Base-by-base conservation (phyloP, 2,329 filamentous ascomycete species). In the Penicillium olsonii region DNA sequence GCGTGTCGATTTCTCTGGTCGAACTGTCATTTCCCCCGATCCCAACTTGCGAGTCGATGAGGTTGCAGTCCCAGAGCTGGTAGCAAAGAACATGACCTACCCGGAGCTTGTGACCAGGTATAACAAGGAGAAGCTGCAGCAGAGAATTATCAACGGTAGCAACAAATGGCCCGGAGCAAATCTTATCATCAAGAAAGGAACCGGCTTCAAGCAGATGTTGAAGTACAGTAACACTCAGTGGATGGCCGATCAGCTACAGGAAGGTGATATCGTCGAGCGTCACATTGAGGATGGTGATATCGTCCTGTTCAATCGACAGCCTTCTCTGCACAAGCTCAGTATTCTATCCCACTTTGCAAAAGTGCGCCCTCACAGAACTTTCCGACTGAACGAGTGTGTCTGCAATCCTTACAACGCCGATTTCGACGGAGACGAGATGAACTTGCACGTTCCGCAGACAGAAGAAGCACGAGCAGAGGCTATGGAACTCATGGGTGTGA, bases 371-470 rank as follows among this genome's bases (percentile, higher is more conserved):
- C 95, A 94, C 86, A 85, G 92, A 70, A 99, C 94, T 0, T 97
- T 99, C 68, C 87, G 94, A 46, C 80, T 99, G 15, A 99, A 99
- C 68, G 94, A 99, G 69, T 99, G 94, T 82, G 94, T 96, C 1
- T 99, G 94, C 73, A 92, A 88, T 54, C 94, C 94, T 3, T 99
- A 99, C 78, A 99, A 99, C 62, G 94, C 94, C 48, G 94, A 99
- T 82, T 99, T 99, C 61, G 94, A 99, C 64, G 94, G 94, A 52
- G 94, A 99, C 62, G 94, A 99, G 71, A 99, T 99, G 94, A 99
- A 99, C 63, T 75, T 99, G 40, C 94, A 99, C 72, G 92, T 99
- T 14, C 94, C 94, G 2, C 94, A 99, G 68, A 97, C 94, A 0
- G 94, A 99, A 74, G 94, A 99, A 72, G 92, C 94, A 10, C 84